Percentiles rank a stretch among this genome's conserved stretches.
Evolutionary conservation across 768 basidiomycete species (phyloP).

Genomic region (Tylopilus balloui): DNA sequence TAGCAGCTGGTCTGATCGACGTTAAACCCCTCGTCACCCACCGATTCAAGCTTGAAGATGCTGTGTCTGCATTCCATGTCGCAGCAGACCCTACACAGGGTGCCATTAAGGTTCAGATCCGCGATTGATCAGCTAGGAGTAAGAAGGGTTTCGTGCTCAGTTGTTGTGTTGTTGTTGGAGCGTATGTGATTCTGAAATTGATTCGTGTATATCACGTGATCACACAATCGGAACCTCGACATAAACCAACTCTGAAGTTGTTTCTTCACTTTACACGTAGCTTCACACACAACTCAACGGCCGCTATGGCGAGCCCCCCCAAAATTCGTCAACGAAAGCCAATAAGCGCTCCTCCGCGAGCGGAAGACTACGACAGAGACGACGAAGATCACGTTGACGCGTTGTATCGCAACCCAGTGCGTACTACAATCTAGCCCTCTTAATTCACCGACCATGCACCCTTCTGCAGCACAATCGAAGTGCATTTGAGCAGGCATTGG

Average conservation of each 20-base stretch:
- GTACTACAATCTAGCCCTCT: slow-evolving; percentile 13
- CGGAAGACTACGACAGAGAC: slow-evolving; percentile 32
- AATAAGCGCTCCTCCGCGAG: slow-evolving; percentile 12
- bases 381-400: slow-evolving; percentile 52
- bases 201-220: slow-evolving; percentile 25
- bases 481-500: slow-evolving; percentile 55
- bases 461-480: slow-evolving; percentile 52
- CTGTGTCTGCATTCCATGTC: slow-evolving; percentile 74
- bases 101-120: slow-evolving; percentile 66
- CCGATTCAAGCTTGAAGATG: slow-evolving; percentile 65
- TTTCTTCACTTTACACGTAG: slow-evolving; percentile 5
- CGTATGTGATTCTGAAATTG: too few relatives aligned
- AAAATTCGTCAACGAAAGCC: slow-evolving; percentile 31
- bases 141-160: too few relatives aligned
- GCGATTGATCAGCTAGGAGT: slow-evolving; percentile 34
- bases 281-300: slow-evolving; percentile 4
- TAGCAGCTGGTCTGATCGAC: slow-evolving; percentile 69
- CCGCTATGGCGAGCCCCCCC: slow-evolving; percentile 31
- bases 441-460: slow-evolving; percentile 9
- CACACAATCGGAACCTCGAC: slow-evolving; percentile 1
- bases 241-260: neutral
- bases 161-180: neutral
- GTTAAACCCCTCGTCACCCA: slow-evolving; percentile 80
- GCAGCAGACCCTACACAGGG: slow-evolving; percentile 64
- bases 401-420: slow-evolving; percentile 47